Evolutionary conservation across 2,329 filamentous ascomycete species (phyloP).

Genomic region (Alternaria brassicicola): DNA sequence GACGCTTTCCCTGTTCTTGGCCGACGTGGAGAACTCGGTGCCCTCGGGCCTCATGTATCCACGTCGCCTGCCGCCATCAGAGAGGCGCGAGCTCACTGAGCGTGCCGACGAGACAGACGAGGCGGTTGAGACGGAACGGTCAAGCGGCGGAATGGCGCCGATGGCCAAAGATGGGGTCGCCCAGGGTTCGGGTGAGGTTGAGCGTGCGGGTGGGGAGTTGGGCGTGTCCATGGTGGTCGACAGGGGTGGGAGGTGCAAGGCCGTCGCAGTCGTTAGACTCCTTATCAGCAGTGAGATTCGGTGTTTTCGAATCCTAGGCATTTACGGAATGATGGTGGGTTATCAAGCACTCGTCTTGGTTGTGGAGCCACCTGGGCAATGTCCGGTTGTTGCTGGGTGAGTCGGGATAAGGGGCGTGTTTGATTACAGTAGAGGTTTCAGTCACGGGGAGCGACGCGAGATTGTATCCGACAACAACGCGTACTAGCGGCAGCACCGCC

Average conservation of each 20-base stretch:
- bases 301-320: slow-evolving; percentile 22
- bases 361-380: slow-evolving; percentile 26
- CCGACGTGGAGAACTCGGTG: slow-evolving; percentile 88
- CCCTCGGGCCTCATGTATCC: slow-evolving; percentile 89
- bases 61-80: slow-evolving; percentile 64
- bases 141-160: slow-evolving; percentile 63
- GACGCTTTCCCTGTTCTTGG: slow-evolving; percentile 88
- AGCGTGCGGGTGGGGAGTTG: slow-evolving; percentile 53
- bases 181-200: slow-evolving; percentile 67
- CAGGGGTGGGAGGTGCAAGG: slow-evolving; percentile 19
- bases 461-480: slow-evolving; percentile 36
- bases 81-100: slow-evolving; percentile 65
- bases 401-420: slow-evolving; percentile 27
- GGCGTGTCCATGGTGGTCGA: slow-evolving; percentile 37
- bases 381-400: slow-evolving; percentile 34
- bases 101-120: slow-evolving; percentile 61
- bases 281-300: slow-evolving; percentile 19
- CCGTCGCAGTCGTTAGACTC: slow-evolving; percentile 19
- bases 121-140: slow-evolving; percentile 68
- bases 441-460: slow-evolving; percentile 27
- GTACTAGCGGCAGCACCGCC: slow-evolving; percentile 29
- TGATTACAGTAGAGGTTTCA: slow-evolving; percentile 34
- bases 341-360: slow-evolving; percentile 12
- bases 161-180: slow-evolving; percentile 67
- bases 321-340: slow-evolving; percentile 12